phyloP scores from a whole-genome alignment of 345 rosid genomes.

The Rhizophora apiculata region DNA sequence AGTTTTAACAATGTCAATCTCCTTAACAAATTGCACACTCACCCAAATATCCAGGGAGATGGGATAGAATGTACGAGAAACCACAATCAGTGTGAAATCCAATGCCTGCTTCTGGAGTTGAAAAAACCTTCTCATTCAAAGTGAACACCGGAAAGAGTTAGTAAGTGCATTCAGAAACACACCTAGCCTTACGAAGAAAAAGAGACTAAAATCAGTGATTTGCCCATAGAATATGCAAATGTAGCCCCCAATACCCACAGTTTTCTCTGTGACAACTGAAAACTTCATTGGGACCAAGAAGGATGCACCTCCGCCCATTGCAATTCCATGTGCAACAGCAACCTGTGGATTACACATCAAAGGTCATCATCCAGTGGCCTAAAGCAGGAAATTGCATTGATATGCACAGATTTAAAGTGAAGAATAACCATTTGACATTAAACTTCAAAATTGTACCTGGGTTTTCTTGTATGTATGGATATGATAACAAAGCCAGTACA shows the following conservation, averaged over 20 bases:
- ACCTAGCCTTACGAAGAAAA: background rate
- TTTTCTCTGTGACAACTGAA: conserved; percentile 87
- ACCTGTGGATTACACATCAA: conserved; percentile 47
- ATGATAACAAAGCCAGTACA: conserved; percentile 96
- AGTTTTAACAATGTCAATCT: background rate
- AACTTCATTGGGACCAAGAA: conserved; percentile 92
- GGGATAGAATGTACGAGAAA: conserved; percentile 82
- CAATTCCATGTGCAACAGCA: conserved; percentile 76
- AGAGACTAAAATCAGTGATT: background rate
- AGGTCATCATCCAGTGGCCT: background rate
- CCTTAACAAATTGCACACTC: conserved; percentile 23
- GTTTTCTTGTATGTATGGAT: conserved; percentile 84
- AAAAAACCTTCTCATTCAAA: conserved; percentile 53
- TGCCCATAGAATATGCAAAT: conserved; percentile 1
- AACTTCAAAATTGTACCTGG: conserved; percentile 37
- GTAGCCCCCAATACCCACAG: conserved; percentile 46
- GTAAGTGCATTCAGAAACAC: background rate
- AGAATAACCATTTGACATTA: background rate
- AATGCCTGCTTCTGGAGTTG: conserved; percentile 91
- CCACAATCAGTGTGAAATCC: conserved; percentile 95
- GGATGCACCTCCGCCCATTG: conserved; percentile 99
- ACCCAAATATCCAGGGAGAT: conserved; percentile 84
- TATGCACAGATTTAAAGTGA: background rate
- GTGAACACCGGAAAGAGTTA: conserved; percentile 1
- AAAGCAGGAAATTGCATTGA: background rate